Conservation (phyloP, 2,329 filamentous ascomycete genomes). For the Stenocarpella maydis region DNA sequence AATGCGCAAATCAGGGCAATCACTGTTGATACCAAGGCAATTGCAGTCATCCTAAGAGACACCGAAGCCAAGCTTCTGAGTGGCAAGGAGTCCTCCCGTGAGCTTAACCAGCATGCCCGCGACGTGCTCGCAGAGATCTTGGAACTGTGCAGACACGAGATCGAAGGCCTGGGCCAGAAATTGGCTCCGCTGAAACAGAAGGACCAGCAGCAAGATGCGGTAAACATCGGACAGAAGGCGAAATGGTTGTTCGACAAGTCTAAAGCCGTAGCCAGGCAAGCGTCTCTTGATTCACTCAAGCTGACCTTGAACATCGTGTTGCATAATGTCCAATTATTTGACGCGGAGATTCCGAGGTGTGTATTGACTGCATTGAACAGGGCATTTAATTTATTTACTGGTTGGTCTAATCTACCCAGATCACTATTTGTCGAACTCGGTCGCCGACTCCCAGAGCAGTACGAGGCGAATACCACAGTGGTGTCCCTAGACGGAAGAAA, state of each 20-base stretch:
- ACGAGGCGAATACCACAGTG: background rate
- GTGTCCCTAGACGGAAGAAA: background rate
- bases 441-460: background rate
- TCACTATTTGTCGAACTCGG: background rate
- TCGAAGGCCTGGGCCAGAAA: background rate
- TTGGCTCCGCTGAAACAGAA: background rate
- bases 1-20: background rate
- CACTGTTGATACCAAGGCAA: background rate
- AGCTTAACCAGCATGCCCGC: background rate
- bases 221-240: background rate
- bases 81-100: background rate
- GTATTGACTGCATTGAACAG: background rate
- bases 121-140: slow-evolving; percentile 1
- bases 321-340: background rate
- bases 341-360: background rate
- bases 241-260: slow-evolving; percentile 1
- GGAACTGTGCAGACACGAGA: background rate
- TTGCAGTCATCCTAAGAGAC: slow-evolving; percentile 1
- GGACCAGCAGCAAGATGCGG: background rate
- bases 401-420: background rate
- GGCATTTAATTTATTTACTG: background rate
- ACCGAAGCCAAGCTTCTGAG: background rate
- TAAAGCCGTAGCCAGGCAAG: background rate
- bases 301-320: background rate
- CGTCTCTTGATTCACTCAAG: background rate